Percentiles rank a stretch among this genome's conserved stretches.
Evolutionary conservation across 108 stramenopile genomes (phyloP).

Genomic region (Fragilariopsis cylindrus): DNA sequence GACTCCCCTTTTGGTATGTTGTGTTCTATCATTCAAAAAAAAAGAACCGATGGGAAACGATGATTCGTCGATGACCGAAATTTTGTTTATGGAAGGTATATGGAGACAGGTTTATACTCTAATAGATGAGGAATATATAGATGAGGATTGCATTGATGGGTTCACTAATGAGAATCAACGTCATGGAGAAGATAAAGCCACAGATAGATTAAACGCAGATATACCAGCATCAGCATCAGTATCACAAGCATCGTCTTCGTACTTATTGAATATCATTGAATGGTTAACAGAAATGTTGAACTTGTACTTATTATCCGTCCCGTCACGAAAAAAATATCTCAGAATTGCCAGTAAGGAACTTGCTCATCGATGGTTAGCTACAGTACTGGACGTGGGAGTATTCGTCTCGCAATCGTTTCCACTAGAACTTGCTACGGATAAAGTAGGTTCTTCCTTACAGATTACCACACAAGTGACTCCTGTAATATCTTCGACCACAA

Average conservation of each 20-base stretch:
- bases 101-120: slow-evolving; percentile 34
- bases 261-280: slow-evolving; percentile 11
- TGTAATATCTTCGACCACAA: not conserved
- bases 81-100: slow-evolving; percentile 36
- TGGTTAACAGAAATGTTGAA: slow-evolving; percentile 39
- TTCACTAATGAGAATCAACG: not conserved
- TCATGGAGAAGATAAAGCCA: not conserved
- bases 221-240: too few species aligned
- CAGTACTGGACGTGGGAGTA: slow-evolving; percentile 33
- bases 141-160: not conserved
- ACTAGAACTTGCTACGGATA: not conserved
- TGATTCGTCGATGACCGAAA: slow-evolving; percentile 13
- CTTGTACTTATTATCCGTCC: slow-evolving; percentile 28
- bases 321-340: slow-evolving; percentile 6
- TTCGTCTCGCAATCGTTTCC: slow-evolving; percentile 18
- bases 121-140: slow-evolving; percentile 1
- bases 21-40: slow-evolving; percentile 25
- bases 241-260: too few species aligned
- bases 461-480: not conserved
- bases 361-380: slow-evolving; percentile 33
- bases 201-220: not conserved
- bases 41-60: not conserved
- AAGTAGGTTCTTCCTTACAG: not conserved
- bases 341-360: slow-evolving; percentile 31
- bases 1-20: slow-evolving; percentile 36